Conservation (phyloP, 2,329 filamentous ascomycete genomes). For the Myriosclerotinia curreyana region DNA sequence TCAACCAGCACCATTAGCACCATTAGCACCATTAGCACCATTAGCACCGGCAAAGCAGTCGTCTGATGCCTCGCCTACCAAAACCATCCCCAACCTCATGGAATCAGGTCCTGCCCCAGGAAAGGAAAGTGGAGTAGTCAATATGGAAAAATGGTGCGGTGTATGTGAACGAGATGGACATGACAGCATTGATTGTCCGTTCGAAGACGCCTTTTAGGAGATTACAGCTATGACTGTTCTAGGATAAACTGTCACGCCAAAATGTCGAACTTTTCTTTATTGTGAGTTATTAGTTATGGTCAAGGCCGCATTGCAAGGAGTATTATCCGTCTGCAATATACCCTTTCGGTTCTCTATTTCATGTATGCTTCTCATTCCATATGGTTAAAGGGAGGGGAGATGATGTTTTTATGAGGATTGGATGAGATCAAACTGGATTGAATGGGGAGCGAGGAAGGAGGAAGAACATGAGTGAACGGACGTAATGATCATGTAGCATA, state of each 20-base stretch:
- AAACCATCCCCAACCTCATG: slow-evolving; percentile 58
- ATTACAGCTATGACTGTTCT: not conserved
- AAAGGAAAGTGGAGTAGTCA: slow-evolving; percentile 73
- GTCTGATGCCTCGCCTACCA: slow-evolving; percentile 42
- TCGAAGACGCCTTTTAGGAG: slow-evolving; percentile 71
- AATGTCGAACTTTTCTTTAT: not conserved
- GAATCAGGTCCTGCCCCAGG: slow-evolving; percentile 69
- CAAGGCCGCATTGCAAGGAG: slow-evolving; percentile 16
- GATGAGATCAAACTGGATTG: not conserved
- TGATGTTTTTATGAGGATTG: slow-evolving; percentile 10
- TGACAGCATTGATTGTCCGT: slow-evolving; percentile 90
- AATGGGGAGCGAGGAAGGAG: not conserved
- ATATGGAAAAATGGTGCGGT: slow-evolving; percentile 92
- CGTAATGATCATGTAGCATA: slow-evolving; percentile 15
- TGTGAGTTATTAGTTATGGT: slow-evolving; percentile 10
- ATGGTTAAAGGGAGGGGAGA: not conserved
- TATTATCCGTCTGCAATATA: slow-evolving; percentile 13
- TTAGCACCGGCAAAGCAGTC: slow-evolving; percentile 51
- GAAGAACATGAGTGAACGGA: slow-evolving; percentile 25
- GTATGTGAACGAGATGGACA: slow-evolving; percentile 95
- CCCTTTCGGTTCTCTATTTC: slow-evolving; percentile 12
- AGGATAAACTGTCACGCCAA: not conserved
- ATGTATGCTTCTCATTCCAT: slow-evolving; percentile 3
- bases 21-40: too few relatives aligned
- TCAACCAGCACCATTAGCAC: slow-evolving; percentile 55